Conservation (phyloP, 352 stramenopile species). For the Stramenopiles sp. region DNA sequence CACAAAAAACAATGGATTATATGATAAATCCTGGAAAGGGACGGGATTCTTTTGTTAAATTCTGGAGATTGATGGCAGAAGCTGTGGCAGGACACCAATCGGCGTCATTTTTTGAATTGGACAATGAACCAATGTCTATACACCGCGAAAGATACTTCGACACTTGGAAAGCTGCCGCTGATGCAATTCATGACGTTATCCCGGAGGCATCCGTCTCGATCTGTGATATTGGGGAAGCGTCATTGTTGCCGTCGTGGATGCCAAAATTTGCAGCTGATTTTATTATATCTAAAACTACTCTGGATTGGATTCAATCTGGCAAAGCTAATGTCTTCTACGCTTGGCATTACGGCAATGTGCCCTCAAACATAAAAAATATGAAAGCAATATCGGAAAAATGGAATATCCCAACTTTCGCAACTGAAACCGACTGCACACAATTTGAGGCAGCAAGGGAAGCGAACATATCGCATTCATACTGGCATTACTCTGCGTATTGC, state of each 20-base stretch:
- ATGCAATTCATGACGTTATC: conserved; percentile 18
- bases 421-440: conserved; percentile 16
- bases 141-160: conserved; percentile 16
- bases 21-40: conserved; percentile 14
- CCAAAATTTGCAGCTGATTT: conserved; percentile 15
- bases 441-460: conserved; percentile 12
- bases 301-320: conserved; percentile 18
- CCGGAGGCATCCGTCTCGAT: conserved; percentile 17
- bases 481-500: conserved; percentile 21
- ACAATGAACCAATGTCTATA: conserved; percentile 22
- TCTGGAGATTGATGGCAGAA: conserved; percentile 17
- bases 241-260: conserved; percentile 15
- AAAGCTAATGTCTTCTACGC: conserved; percentile 19
- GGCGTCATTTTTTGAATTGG: conserved; percentile 16
- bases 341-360: conserved; percentile 17
- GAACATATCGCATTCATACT: conserved; percentile 17
- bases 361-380: conserved; percentile 13
- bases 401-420: conserved; percentile 18
- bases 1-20: conserved; percentile 18
- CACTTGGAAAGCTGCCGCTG: conserved; percentile 18
- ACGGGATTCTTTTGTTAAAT: conserved; percentile 19
- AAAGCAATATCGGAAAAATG: conserved; percentile 16
- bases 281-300: conserved; percentile 14
- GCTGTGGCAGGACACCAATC: conserved; percentile 18
- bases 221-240: conserved; percentile 13